phyloP scores from a whole-genome alignment of 2,329 filamentous ascomycete species.

The Fusarium papillatum region DNA sequence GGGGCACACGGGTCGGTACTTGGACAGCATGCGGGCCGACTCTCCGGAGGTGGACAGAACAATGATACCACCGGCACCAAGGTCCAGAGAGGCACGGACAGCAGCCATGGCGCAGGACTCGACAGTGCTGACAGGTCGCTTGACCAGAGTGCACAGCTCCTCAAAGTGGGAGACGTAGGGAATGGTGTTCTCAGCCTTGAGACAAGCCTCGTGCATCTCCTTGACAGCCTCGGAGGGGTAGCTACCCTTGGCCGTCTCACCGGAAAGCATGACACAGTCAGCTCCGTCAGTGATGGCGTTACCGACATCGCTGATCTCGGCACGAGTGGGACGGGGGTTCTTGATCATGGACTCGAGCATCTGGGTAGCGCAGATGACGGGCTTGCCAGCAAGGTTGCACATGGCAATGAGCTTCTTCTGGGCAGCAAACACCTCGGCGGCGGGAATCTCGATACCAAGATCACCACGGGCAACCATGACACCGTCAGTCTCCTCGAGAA shows the following conservation, averaged over 20 bases:
- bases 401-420: constrained; percentile 99
- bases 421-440: constrained; percentile 97
- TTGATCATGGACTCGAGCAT: constrained; percentile 99
- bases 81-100: constrained; percentile 93
- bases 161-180: constrained; percentile 98
- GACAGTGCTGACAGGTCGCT: constrained; percentile 86
- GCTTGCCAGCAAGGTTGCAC: constrained; percentile 99
- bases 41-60: constrained; percentile 96
- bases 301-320: constrained; percentile 98
- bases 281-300: constrained; percentile 98
- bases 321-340: constrained; percentile 97
- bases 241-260: constrained; percentile 97
- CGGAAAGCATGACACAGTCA: constrained; percentile 99
- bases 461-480: constrained; percentile 99
- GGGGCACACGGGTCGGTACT: constrained; percentile 98
- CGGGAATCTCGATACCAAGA: constrained; percentile 95
- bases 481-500: constrained; percentile 95
- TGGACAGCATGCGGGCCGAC: constrained; percentile 95
- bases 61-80: constrained; percentile 96
- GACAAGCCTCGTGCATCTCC: constrained; percentile 99
- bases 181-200: constrained; percentile 97
- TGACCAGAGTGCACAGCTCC: constrained; percentile 87
- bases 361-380: constrained; percentile 98
- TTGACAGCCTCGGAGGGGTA: constrained; percentile 93
- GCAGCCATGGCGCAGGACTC: constrained; percentile 98